Conservation (phyloP, 306 rosid genomes). For the barrel medic (Medicago truncatula) region MtrunA17r5.0-ANR NC_053042.1:14022501-14023000, state of each 20-base stretch:
- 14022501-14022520: constrained; percentile 53
- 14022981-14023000: constrained; percentile 35
- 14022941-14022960: constrained; percentile 47
- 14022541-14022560: constrained; percentile 75
- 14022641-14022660: constrained; percentile 65
- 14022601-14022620: constrained; percentile 67
- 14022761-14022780: constrained; percentile 80
- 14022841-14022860: constrained; percentile 90
- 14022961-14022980: constrained; percentile 43
- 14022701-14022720: constrained; percentile 65
- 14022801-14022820: constrained; percentile 91
- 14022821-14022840: constrained; percentile 67
- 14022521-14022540: constrained; percentile 73
- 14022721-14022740: constrained; percentile 86
- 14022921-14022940: constrained; percentile 51
- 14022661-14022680: constrained; percentile 75
- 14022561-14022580: constrained; percentile 66
- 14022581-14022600: constrained; percentile 58
- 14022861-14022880: constrained; percentile 89
- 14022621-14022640: constrained; percentile 73
- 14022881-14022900: constrained; percentile 75
- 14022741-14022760: constrained; percentile 90
- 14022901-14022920: constrained; percentile 50
- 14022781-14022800: constrained; percentile 61
- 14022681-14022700: constrained; percentile 72